These are phyloP conservation scores for Chaetomium olivaceum DNA, from an alignment of 2,329 filamentous ascomycete genomes.

Conservation along the genomic window DNA sequence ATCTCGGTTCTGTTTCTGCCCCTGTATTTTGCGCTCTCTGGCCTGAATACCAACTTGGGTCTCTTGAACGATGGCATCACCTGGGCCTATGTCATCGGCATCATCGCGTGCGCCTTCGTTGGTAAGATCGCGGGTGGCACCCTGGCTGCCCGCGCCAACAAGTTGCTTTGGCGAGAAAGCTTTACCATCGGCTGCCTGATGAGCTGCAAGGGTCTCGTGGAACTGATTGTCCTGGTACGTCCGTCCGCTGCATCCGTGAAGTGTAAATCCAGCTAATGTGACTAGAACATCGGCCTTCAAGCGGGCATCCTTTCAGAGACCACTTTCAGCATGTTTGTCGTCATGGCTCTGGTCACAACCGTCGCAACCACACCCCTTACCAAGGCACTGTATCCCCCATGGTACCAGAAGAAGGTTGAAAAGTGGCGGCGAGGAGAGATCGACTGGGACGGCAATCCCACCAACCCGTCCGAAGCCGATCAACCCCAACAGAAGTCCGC, in stretches of 20 bases:
- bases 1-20: conserved; percentile 82
- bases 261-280: conserved; percentile 7
- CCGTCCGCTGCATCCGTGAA: conserved; percentile 32
- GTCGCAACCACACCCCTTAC: conserved; percentile 80
- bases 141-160: conserved; percentile 71
- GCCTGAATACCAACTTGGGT: conserved; percentile 83
- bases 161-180: conserved; percentile 86
- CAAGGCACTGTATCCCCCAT: conserved; percentile 69
- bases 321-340: conserved; percentile 91
- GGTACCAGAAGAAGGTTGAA: conserved; percentile 55
- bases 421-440: conserved; percentile 77
- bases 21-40: conserved; percentile 90
- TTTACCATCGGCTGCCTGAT: conserved; percentile 86
- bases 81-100: conserved; percentile 87
- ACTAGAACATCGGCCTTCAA: conserved; percentile 71
- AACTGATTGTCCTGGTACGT: conserved; percentile 86
- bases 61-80: conserved; percentile 77
- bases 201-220: conserved; percentile 95
- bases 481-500: conserved; percentile 35
- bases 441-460: conserved; percentile 68
- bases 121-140: conserved; percentile 85
- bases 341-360: conserved; percentile 87
- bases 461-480: conserved; percentile 37
- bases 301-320: conserved; percentile 76
- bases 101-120: conserved; percentile 77